Base-by-base conservation (phyloP, 805 yeast species). In the Nakazawaea peltata region DNA sequence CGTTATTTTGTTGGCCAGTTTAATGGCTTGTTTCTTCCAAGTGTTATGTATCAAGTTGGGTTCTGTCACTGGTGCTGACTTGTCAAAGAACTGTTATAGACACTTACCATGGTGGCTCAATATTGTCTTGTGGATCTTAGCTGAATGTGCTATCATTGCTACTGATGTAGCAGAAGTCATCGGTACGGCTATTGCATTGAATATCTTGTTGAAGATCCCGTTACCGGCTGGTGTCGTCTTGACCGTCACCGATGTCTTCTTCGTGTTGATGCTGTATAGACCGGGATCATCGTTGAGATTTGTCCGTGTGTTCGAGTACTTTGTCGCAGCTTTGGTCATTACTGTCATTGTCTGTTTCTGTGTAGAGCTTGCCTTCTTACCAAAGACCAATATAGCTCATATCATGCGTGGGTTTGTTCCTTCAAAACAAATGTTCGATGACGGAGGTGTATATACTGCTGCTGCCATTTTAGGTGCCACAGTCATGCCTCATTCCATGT, bases 161-260 rank as follows among this genome's bases (percentile, higher is more conserved):
- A 68, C 74, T 4, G 74, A 68, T 49, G 54, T 67, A n/a, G 73
- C 74, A 8, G 74, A 68, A 45, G 74, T 68, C 25, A 67, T 68
- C 37, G 74, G 74, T 37, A 57, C 68, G n/a, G 72, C 73, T 11
- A 59, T 67, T 38, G 73, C 74, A 0, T 51, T 68, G 42, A 68
- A 68, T 43, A 65, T 68, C 28, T 53, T 68, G 39, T 34, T 66
- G 30, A 56, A 54, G 34, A 50, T 67, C 11, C 73, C 74, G 2
- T 47, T 67, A 24, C 66, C 70, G n/a, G 74, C 71, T 1, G 74
- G 73, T 28, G 69, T 67, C 17, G 60, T 46, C 5, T 48, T 68
- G 32, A 66, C 74, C 16, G 54, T 66, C 11, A 58, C 53, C 4
- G 74, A 68, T 45, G 71, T 68, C 21, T 46, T 67, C 25, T 49